phyloP scores from a whole-genome alignment of 2,329 filamentous ascomycete genomes.

The Phoma herbarum region DNA sequence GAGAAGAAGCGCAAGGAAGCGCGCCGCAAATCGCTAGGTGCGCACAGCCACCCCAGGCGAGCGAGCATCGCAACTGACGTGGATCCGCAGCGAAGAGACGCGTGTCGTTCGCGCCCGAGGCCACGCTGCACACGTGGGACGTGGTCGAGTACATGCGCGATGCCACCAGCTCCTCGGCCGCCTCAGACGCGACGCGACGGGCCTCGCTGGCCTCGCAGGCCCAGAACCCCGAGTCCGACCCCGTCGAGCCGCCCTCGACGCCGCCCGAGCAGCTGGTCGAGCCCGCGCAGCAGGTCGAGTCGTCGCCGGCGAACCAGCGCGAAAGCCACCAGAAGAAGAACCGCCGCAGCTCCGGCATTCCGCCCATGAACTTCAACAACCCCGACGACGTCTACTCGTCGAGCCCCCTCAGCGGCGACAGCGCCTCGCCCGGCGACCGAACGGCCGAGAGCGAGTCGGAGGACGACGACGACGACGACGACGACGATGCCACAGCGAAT shows the following conservation, averaged over 20 bases:
- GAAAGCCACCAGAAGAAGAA: slow-evolving; percentile 69
- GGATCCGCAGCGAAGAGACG: slow-evolving; percentile 73
- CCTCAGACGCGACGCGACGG: slow-evolving; percentile 77
- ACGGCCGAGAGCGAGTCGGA: slow-evolving; percentile 64
- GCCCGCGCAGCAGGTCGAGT: slow-evolving; percentile 64
- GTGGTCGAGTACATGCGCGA: slow-evolving; percentile 90
- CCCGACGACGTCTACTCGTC: slow-evolving; percentile 75
- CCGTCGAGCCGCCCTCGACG: slow-evolving; percentile 68
- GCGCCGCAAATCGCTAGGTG: slow-evolving; percentile 85
- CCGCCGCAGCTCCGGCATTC: slow-evolving; percentile 71
- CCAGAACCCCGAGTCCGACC: slow-evolving; percentile 54
- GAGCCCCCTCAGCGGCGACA: slow-evolving; percentile 75
- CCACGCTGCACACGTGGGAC: slow-evolving; percentile 96
- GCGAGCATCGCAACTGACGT: slow-evolving; percentile 23
- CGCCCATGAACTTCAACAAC: slow-evolving; percentile 70
- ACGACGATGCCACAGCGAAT: slow-evolving; percentile 77
- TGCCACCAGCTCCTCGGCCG: slow-evolving; percentile 76
- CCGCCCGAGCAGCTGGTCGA: slow-evolving; percentile 69
- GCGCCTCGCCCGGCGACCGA: slow-evolving; percentile 50
- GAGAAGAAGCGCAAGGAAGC: slow-evolving; percentile 78
- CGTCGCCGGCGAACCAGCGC: slow-evolving; percentile 71
- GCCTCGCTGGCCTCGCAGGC: slow-evolving; percentile 67
- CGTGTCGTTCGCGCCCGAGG: slow-evolving; percentile 96
- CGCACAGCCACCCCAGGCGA: slow-evolving; percentile 17
- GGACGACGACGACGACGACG: slow-evolving; percentile 69